Evolutionary conservation across 306 rosid genomes (phyloP), one percentile per base, ranked within the genome.

Genomic region (Dalbergia cultrata): DNA sequence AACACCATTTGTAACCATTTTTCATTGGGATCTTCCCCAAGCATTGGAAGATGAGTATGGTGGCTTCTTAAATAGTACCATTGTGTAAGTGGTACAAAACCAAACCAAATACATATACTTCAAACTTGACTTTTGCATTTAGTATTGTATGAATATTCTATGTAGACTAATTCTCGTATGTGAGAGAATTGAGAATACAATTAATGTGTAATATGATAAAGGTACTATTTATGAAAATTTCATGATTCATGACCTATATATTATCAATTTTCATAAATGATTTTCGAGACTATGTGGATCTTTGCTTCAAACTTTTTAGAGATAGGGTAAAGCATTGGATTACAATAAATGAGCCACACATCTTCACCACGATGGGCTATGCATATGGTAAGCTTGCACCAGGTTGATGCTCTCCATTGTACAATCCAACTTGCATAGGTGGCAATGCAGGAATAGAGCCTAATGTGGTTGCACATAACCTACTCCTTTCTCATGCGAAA

Each of bases 21-120:
- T 88, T 39, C 91, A 93, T 26, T 91, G 89, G 91, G 96, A 93
- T 79, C 77, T 83, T 84, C 94, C 97, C 11, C 92, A 90, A 85
- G 39, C 85, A 9, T 77, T 93, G 9, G 90, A 89, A 63, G 90
- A 90, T 1, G 81, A 89, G 47, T 90, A 86, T 13, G 84, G 86
- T 4, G 96, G 97, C 12, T 90, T 90, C 76, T 71, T 83, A 47
- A 87, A 78, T 16, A 68, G 70, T 19, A 74, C 11, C 13, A 63
- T 89, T 67, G 84, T 76, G 94, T 90, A 56, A 88, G 93, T 79
- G 3, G 2, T 26, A 26, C 43, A 56, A 50, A 60, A 22, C 13
- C 10, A 14, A 41, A 49, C 31, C 31, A 5, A 5, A 39, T 8
- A 39, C 9, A 26, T 26, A 26, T 26, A 26, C 31, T 26, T 26